Evolutionary conservation across 768 basidiomycete species (phyloP).

Genomic region (Psilocybe cyanescens): DNA sequence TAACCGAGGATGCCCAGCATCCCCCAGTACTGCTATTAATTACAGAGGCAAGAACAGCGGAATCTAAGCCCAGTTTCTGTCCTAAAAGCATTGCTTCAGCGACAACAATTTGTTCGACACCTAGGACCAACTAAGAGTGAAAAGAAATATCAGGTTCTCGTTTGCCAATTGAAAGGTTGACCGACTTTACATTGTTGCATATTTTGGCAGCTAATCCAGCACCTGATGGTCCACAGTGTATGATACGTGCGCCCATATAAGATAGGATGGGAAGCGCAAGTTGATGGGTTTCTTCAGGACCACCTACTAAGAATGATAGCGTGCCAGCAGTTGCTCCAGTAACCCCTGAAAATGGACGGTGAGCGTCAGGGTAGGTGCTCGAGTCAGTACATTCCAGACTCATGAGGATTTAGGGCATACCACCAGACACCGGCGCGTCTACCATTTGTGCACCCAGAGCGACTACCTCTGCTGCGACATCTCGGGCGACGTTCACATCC

Average conservation of each 20-base stretch:
- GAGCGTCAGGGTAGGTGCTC: not conserved
- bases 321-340: conserved; percentile 87
- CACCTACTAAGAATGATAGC: conserved; percentile 92
- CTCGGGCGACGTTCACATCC: conserved; percentile 75
- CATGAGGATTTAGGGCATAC: conserved; percentile 40
- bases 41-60: conserved; percentile 76
- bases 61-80: conserved; percentile 77
- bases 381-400: not conserved
- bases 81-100: conserved; percentile 93
- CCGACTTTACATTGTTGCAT: conserved; percentile 74
- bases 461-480: conserved; percentile 60
- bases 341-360: conserved; percentile 54
- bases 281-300: conserved; percentile 59
- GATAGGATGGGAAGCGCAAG: conserved; percentile 62
- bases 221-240: conserved; percentile 84
- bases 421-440: conserved; percentile 95
- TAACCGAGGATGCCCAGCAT: conserved; percentile 85
- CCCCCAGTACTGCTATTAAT: conserved; percentile 85
- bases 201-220: conserved; percentile 88
- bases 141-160: conserved; percentile 16
- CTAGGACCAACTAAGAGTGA: conserved; percentile 56
- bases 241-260: conserved; percentile 80
- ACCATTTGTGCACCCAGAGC: conserved; percentile 73
- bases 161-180: conserved; percentile 24
- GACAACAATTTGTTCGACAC: conserved; percentile 81